Percentiles rank a stretch among this genome's conserved stretches.
Conservation (phyloP, 208 protist species). For the Trypanosoma congolense region DNA sequence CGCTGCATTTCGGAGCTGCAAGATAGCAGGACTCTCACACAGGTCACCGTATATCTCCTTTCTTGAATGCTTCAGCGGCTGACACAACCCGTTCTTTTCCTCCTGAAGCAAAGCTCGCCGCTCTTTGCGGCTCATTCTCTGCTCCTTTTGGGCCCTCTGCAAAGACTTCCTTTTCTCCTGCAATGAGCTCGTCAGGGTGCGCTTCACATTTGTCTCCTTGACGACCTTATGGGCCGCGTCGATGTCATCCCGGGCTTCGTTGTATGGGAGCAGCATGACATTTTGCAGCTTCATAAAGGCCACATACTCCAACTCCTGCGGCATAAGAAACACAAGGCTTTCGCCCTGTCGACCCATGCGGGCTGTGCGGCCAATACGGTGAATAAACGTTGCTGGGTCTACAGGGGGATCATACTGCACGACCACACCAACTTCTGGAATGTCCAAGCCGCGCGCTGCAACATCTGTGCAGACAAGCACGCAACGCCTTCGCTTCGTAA, state of each 20-base stretch:
- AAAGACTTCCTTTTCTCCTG: slow-evolving; percentile 64
- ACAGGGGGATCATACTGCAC: slow-evolving; percentile 97
- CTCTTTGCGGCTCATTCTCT: slow-evolving; percentile 65
- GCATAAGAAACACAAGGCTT: slow-evolving; percentile 92
- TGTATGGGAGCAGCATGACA: slow-evolving; percentile 69
- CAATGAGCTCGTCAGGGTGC: slow-evolving; percentile 65
- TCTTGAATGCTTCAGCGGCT: slow-evolving; percentile 5
- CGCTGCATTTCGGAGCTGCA: slow-evolving; percentile 54
- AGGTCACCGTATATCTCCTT: slow-evolving; percentile 74
- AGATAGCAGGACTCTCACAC: slow-evolving; percentile 63
- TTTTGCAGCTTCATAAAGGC: slow-evolving; percentile 90
- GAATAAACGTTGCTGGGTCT: slow-evolving; percentile 93
- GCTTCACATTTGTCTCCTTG: slow-evolving; percentile 52
- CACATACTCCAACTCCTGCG: slow-evolving; percentile 91
- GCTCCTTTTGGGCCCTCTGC: slow-evolving; percentile 65
- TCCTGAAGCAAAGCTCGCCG: slow-evolving; percentile 58
- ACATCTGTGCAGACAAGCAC: slow-evolving; percentile 96
- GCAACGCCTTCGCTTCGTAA: slow-evolving; percentile 48
- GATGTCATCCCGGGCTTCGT: slow-evolving; percentile 65
- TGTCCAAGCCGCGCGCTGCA: slow-evolving; percentile 94
- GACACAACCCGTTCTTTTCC: slow-evolving; percentile 35
- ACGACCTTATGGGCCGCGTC: slow-evolving; percentile 47
- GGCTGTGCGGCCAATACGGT: slow-evolving; percentile 96
- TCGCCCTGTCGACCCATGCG: slow-evolving; percentile 91
- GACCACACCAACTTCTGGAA: slow-evolving; percentile 93